Base-by-base conservation (phyloP, 1,284 basidiomycete genomes). In the Cryptococcus sp. region DNA sequence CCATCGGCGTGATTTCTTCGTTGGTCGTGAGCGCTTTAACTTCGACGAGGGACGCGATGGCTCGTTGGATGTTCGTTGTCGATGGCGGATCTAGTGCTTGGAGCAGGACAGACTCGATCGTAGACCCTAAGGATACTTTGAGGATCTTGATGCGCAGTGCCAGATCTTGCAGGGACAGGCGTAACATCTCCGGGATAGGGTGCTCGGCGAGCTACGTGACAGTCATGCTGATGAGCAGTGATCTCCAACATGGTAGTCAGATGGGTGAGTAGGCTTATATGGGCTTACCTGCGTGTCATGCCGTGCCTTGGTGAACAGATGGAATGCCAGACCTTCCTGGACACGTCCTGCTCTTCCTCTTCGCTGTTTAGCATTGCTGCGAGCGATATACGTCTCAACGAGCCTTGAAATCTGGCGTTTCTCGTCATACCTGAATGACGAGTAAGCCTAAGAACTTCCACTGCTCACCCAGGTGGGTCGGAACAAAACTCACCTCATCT, bases 101-200 rank as follows among this genome's bases (percentile, higher is more conserved):
- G 39, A 87, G 85, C 1, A 99, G 82, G 1, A 93, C 92, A 60
- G 96, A 91, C 74, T 96, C 93, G 57, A 99, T 93, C 0, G 89
- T 88, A 8, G 82, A 80, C 15, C 94, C 95, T 46, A 98, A 80
- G 66, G 90, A 89, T 47, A 96, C 83, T 70, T 91, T 93, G 86
- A 99, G 90, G 61, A 97, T 95, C 81, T 99, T 99, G 80, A 95
- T 97, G 51, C 93, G 88, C 50, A 99, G 82, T 0, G 93, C 92
- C 19, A 99, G 84, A 74, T 98, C 93, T 57, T 95, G 94, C 27
- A 99, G 81, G 64, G 94, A 96, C 4, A 99, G 82, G 23, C 96
- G 86, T 78, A 92, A 87, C 86, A 99, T 99, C 78, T 99, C 95
- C 0, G 95, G 96, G 47, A 94, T 83, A 2, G 94, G 93, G 75